Evolutionary conservation across 805 yeast genomes (phyloP).

Genomic region (Martiniozyma abietophila): DNA sequence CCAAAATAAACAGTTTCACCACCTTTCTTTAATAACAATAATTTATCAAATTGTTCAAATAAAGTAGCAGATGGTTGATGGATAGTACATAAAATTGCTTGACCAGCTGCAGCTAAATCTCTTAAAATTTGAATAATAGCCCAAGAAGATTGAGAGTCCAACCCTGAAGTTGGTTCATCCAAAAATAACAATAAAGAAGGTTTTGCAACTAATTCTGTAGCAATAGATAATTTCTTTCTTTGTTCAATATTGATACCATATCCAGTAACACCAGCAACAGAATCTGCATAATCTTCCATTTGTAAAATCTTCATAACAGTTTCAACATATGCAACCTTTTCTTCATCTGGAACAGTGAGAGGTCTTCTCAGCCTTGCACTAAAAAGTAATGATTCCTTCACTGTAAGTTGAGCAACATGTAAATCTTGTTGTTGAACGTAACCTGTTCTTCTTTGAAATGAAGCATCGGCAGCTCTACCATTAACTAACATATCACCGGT

Average conservation of each 20-base stretch:
- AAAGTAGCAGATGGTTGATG: slow-evolving; percentile 43
- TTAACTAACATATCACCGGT: slow-evolving; percentile 54
- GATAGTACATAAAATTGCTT: slow-evolving; percentile 49
- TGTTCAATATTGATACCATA: slow-evolving; percentile 47
- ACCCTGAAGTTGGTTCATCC: slow-evolving; percentile 51
- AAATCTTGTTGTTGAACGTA: slow-evolving; percentile 51
- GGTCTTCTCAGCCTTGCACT: slow-evolving; percentile 41
- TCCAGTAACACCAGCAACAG: slow-evolving; percentile 39
- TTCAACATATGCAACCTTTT: slow-evolving; percentile 36
- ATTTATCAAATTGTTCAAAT: slow-evolving; percentile 32
- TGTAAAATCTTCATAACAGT: slow-evolving; percentile 30
- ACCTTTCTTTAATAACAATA: slow-evolving; percentile 36
- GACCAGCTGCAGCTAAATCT: slow-evolving; percentile 42
- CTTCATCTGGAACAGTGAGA: slow-evolving; percentile 32
- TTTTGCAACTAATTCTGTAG: slow-evolving; percentile 45
- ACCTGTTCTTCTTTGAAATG: slow-evolving; percentile 46
- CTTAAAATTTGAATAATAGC: slow-evolving; percentile 44
- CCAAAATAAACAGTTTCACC: slow-evolving; percentile 49
- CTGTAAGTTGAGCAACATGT: slow-evolving; percentile 41
- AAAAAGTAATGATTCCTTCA: slow-evolving; percentile 39
- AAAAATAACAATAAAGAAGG: slow-evolving; percentile 43
- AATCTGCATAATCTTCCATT: slow-evolving; percentile 43
- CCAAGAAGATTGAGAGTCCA: slow-evolving; percentile 54
- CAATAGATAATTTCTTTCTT: slow-evolving; percentile 43
- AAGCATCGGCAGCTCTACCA: slow-evolving; percentile 37